Evolutionary conservation across 2,329 filamentous ascomycete genomes (phyloP).

Genomic region (Graphiopsis chlorocephala): DNA sequence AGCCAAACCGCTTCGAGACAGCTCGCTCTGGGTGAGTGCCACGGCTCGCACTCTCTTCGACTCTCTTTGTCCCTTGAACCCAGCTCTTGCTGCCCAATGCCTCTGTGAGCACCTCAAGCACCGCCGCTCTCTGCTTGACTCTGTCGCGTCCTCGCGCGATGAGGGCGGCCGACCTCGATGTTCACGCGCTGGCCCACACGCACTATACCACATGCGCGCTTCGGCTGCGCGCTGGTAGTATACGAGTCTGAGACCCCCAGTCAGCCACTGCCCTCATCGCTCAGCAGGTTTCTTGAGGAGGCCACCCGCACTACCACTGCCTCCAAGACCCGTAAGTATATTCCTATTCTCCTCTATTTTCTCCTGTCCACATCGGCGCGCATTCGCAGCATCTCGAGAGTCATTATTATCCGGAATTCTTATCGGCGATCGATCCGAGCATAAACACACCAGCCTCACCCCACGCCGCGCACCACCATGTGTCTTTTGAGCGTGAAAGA

Average conservation of each 20-base stretch:
- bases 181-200: background rate
- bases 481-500: conserved; percentile 48
- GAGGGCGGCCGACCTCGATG: background rate
- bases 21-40: background rate
- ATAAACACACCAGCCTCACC: background rate
- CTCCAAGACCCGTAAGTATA: conserved; percentile 5
- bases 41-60: background rate
- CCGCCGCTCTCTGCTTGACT: background rate
- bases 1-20: background rate
- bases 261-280: conserved; percentile 14
- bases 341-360: background rate
- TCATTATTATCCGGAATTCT: background rate
- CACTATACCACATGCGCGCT: background rate
- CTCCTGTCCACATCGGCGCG: background rate
- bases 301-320: background rate
- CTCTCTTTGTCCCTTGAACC: conserved; percentile 12
- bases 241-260: conserved; percentile 14
- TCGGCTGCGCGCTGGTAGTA: background rate
- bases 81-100: conserved; percentile 10
- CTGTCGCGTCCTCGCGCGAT: background rate
- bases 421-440: background rate
- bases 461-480: conserved; percentile 32
- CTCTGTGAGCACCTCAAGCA: background rate
- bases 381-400: background rate
- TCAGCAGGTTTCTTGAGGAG: conserved; percentile 13